Evolutionary conservation across 2,329 filamentous ascomycete species (phyloP).

Genomic region (Leptographium procerum): DNA sequence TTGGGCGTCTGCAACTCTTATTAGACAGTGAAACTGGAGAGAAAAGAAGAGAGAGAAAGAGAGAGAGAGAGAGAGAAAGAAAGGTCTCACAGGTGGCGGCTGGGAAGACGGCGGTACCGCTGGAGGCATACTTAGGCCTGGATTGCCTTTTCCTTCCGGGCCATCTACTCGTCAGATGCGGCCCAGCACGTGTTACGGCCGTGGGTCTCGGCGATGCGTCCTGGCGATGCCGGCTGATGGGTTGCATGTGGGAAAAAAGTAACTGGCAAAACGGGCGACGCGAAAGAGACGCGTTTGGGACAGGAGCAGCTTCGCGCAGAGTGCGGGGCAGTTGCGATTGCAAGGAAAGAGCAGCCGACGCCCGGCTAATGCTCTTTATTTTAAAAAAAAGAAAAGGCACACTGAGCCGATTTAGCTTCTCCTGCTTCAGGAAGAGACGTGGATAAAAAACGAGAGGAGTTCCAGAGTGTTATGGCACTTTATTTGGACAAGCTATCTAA

Average conservation of each 20-base stretch:
- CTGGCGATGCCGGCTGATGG: background rate
- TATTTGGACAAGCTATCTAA: background rate
- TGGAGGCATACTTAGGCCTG: too few relatives aligned
- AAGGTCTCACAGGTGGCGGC: too few relatives aligned
- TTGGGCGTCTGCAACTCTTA: background rate
- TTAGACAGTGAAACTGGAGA: background rate
- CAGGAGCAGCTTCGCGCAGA: background rate
- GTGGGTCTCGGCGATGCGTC: background rate
- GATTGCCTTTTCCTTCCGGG: background rate
- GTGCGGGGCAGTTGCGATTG: background rate
- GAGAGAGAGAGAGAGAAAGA: background rate
- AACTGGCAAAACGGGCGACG: background rate
- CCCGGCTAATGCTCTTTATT: background rate
- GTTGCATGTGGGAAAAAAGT: background rate
- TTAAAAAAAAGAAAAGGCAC: too few relatives aligned
- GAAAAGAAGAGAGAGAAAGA: background rate
- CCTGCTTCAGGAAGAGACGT: too few relatives aligned
- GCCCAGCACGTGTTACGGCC: background rate
- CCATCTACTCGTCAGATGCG: background rate
- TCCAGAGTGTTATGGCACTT: too few relatives aligned
- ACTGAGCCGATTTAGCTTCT: background rate
- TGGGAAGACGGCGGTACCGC: background rate
- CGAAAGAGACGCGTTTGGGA: background rate
- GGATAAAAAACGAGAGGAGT: too few relatives aligned
- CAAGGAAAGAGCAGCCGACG: background rate